Evolutionary conservation across 805 yeast species (phyloP).

Genomic region (Wickerhamomyces sydowiorum): DNA sequence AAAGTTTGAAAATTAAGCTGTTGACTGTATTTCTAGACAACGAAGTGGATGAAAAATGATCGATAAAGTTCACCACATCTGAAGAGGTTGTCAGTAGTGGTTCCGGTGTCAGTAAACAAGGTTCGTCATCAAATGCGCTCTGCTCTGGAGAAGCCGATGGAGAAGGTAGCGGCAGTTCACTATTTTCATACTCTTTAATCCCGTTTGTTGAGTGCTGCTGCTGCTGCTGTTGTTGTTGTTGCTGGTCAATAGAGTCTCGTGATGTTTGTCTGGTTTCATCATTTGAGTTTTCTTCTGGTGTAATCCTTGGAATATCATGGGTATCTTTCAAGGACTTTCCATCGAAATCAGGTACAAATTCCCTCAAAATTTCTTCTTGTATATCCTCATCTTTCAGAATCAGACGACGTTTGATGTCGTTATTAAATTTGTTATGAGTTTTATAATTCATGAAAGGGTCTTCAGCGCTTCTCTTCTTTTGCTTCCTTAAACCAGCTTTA

Average conservation of each 20-base stretch:
- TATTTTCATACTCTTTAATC: slow-evolving; percentile 3
- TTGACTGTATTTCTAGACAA: slow-evolving; percentile 41
- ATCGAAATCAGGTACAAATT: not conserved
- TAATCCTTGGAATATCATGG: not conserved
- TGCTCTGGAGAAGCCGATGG: slow-evolving; percentile 61
- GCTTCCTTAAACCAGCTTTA: slow-evolving; percentile 1
- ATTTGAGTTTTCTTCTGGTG: not conserved
- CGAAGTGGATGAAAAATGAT: slow-evolving; percentile 7
- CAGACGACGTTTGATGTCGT: slow-evolving; percentile 13
- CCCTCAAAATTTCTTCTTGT: slow-evolving; percentile 1
- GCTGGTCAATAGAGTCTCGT: not conserved
- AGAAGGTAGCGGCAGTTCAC: slow-evolving; percentile 58
- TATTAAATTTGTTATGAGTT: not conserved
- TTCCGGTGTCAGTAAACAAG: not conserved
- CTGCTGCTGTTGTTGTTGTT: not conserved
- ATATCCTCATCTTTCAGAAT: slow-evolving; percentile 9
- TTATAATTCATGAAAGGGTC: slow-evolving; percentile 4
- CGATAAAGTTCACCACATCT: slow-evolving; percentile 9
- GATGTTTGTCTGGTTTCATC: not conserved
- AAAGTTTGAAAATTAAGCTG: slow-evolving; percentile 46
- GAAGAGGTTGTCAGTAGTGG: not conserved
- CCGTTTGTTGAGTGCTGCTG: not conserved
- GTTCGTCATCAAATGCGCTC: slow-evolving; percentile 18
- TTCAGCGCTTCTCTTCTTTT: slow-evolving; percentile 18
- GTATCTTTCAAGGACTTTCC: not conserved